phyloP scores from a whole-genome alignment of 2,329 filamentous ascomycete species.

The Botrytis porri region DNA sequence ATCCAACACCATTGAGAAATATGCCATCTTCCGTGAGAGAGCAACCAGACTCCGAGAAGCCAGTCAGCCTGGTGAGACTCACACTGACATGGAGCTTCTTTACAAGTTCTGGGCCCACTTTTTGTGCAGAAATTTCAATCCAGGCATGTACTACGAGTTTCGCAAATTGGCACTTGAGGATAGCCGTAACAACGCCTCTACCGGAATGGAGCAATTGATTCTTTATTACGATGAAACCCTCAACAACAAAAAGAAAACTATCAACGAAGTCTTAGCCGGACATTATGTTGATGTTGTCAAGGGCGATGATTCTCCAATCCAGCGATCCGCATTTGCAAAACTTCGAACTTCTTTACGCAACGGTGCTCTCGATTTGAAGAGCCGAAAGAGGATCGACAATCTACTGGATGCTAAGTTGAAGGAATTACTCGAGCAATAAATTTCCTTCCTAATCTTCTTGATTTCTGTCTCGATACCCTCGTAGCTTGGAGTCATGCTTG shows the following conservation, averaged over 20 bases:
- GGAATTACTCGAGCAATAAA: slow-evolving; percentile 47
- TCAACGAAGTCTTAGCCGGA: slow-evolving; percentile 51
- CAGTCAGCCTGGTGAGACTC: slow-evolving; percentile 41
- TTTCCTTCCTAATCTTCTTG: not conserved
- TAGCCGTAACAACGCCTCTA: slow-evolving; percentile 49
- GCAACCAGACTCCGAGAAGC: slow-evolving; percentile 42
- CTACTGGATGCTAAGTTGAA: slow-evolving; percentile 51
- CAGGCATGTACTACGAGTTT: slow-evolving; percentile 73
- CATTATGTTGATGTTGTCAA: slow-evolving; percentile 56
- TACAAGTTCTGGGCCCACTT: slow-evolving; percentile 76
- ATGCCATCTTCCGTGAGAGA: slow-evolving; percentile 41
- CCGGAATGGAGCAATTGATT: slow-evolving; percentile 61
- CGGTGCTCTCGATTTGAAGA: slow-evolving; percentile 52
- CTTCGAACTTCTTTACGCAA: slow-evolving; percentile 53
- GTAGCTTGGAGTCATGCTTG: slow-evolving; percentile 13
- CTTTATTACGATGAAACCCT: slow-evolving; percentile 62
- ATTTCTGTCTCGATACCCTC: not conserved
- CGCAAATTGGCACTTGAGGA: slow-evolving; percentile 65
- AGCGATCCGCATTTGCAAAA: slow-evolving; percentile 48
- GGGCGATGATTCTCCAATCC: slow-evolving; percentile 43
- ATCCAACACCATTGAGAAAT: slow-evolving; percentile 38
- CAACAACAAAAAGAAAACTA: slow-evolving; percentile 45
- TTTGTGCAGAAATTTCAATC: slow-evolving; percentile 70
- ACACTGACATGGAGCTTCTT: slow-evolving; percentile 60
- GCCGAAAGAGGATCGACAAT: slow-evolving; percentile 53